Evolutionary conservation across 306 rosid species (phyloP).

Genomic region (Sesbania bispinosa): DNA sequence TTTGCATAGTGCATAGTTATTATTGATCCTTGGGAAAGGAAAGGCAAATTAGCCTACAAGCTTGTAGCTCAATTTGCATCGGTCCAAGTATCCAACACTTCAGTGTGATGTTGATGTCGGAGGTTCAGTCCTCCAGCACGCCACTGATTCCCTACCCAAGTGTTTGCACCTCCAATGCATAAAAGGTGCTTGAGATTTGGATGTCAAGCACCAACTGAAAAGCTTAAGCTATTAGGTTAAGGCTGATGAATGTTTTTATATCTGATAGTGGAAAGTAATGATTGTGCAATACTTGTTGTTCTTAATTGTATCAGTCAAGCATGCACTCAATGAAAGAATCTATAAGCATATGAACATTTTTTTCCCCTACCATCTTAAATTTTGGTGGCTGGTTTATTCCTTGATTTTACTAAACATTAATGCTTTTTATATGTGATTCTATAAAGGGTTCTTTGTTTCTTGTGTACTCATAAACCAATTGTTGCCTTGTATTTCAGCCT

Average conservation of each 20-base stretch:
- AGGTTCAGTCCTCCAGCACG: neutral
- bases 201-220: no score
- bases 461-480: slow-evolving; percentile 1
- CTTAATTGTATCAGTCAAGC: neutral
- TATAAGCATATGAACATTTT: neutral
- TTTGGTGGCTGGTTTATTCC: neutral
- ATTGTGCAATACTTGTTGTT: neutral
- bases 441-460: neutral
- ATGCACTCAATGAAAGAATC: neutral
- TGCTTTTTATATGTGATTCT: neutral
- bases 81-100: no score
- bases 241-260: neutral
- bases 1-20: neutral
- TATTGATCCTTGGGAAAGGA: neutral
- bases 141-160: no score
- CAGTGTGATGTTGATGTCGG: neutral
- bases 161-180: no score
- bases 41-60: neutral
- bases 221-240: no score
- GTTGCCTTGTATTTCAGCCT: slow-evolving; percentile 45
- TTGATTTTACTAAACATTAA: neutral
- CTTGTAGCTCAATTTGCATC: neutral
- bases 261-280: neutral
- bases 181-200: no score
- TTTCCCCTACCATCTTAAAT: neutral